phyloP scores from a whole-genome alignment of 176 grass and related monocot genomes.

The Eragrostis nindensis region DNA sequence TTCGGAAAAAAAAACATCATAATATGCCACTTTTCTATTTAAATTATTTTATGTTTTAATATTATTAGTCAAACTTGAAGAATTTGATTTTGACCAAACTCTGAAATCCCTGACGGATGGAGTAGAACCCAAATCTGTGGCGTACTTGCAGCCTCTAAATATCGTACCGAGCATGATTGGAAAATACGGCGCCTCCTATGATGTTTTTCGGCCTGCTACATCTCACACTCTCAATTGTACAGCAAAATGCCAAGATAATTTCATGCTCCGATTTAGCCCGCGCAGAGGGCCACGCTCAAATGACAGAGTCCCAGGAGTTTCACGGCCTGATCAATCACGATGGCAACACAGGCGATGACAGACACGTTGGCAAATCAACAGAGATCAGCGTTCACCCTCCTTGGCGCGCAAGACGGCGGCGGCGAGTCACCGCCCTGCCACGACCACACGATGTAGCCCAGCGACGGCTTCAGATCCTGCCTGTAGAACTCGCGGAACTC shows the following conservation, averaged over 20 bases:
- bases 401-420: neutral
- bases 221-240: neutral
- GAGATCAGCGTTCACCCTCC: neutral
- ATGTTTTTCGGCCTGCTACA: constrained; percentile 69
- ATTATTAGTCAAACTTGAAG: too few relatives aligned
- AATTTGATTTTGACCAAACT: too few relatives aligned
- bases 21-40: too few relatives aligned
- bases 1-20: too few relatives aligned
- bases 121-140: too few relatives aligned
- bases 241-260: neutral
- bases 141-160: too few relatives aligned
- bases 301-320: neutral
- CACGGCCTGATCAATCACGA: neutral
- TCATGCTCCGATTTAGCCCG: neutral
- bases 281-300: neutral
- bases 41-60: too few relatives aligned
- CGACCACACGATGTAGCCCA: constrained; percentile 52
- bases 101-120: too few relatives aligned
- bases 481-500: constrained; percentile 82
- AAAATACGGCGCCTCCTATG: too few relatives aligned
- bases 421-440: constrained; percentile 50
- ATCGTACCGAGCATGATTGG: too few relatives aligned
- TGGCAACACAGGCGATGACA: neutral
- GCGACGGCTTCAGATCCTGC: constrained; percentile 73
- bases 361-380: neutral